Conservation (phyloP, 2,329 filamentous ascomycete genomes). For the Colletotrichum scovillei region DNA sequence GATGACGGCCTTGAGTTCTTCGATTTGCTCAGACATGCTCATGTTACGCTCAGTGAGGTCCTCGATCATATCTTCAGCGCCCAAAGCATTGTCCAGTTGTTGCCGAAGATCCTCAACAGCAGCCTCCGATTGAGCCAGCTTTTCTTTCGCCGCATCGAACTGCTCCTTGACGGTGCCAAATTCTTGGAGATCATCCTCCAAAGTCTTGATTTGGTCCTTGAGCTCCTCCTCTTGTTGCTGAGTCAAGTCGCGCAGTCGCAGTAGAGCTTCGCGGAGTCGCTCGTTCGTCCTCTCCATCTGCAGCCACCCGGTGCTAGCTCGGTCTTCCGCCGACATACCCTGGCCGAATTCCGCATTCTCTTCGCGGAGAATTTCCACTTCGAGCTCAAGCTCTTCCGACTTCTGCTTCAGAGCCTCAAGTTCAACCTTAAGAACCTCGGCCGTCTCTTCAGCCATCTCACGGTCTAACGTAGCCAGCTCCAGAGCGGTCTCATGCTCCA, state of each 20-base stretch:
- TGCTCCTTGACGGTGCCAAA: conserved; percentile 75
- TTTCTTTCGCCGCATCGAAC: conserved; percentile 77
- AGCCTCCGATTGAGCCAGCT: conserved; percentile 77
- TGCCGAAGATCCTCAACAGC: conserved; percentile 88
- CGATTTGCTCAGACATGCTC: conserved; percentile 83
- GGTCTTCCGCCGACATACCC: conserved; percentile 89
- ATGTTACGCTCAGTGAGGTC: conserved; percentile 90
- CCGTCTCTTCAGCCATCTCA: conserved; percentile 95
- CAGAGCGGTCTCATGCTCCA: conserved; percentile 85
- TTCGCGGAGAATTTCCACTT: conserved; percentile 86
- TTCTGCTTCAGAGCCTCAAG: conserved; percentile 80
- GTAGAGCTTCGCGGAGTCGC: conserved; percentile 83
- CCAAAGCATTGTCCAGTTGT: conserved; percentile 88
- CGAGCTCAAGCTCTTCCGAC: conserved; percentile 85
- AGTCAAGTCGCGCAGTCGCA: conserved; percentile 86
- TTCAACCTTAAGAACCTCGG: conserved; percentile 84
- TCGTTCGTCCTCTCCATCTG: conserved; percentile 94
- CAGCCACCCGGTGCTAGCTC: conserved; percentile 86
- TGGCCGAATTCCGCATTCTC: conserved; percentile 88
- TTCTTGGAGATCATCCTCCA: conserved; percentile 81
- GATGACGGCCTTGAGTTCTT: conserved; percentile 83
- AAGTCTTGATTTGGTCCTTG: conserved; percentile 76
- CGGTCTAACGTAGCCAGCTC: conserved; percentile 91
- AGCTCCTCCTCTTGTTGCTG: conserved; percentile 87
- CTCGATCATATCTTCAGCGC: conserved; percentile 94